Evolutionary conservation across 805 yeast species (phyloP), one percentile per base, ranked within the genome.

Genomic region (Kurtzmaniella fragi): DNA sequence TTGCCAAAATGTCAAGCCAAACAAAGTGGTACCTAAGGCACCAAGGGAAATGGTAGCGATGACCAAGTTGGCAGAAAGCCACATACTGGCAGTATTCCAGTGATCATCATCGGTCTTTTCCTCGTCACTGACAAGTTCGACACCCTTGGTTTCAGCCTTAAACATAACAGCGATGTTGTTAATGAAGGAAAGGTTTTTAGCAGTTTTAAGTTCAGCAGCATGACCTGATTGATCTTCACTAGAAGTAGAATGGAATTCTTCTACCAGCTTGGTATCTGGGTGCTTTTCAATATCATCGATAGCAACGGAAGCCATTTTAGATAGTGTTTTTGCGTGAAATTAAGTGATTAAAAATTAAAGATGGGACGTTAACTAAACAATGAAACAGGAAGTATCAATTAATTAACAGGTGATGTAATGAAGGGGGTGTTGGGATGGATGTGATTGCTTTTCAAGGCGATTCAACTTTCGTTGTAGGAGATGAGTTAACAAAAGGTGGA

Each of bases 61-160:
- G 41, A 86, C 95, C 74, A 86, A 70, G 63, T 89, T 88, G 28
- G 95, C 95, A 6, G 95, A 83, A 52, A 84, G 73, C 95, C 96
- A 89, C 91, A 89, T 84, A 36, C 90, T 71, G 33, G 88, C 87
- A 25, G 93, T 84, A 47, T 75, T 77, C 64, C 77, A 67, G 43
- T 83, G 56, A 28, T 85, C 79, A 33, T 72, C 73, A 45, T 82
- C 87, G 34, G 75, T 72, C 57, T 86, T 82, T 60, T 86, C 91
- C 33, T 81, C 84, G 44, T 84, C 95, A 7, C 85, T 78, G 41
- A 90, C 75, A 31, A 83, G 71, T 52, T 87, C 95, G 46, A 90
- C 80, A 61, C 96, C 96, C 55, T 84, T 77, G 16, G 67, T 62
- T 50, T 69, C 74, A 16, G 70, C 72, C 39, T 66, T 67, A 45